Base-by-base conservation (phyloP, 306 rosid species). In the Glycine latifolia region DNA sequence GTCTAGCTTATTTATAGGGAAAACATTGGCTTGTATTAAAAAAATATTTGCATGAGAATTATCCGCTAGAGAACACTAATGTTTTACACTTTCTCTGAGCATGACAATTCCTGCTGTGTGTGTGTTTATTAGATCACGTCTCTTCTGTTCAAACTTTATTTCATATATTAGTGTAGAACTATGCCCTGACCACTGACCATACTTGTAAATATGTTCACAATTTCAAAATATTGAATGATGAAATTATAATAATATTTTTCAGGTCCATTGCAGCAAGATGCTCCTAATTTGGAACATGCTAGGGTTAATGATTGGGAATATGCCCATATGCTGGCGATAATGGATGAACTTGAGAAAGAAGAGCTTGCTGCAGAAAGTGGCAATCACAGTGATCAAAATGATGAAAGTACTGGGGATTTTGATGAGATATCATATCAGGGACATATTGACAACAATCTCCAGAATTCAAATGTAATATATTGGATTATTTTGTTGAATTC, bases 291-390 rank as follows among this genome's bases (percentile, higher is more conserved):
- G 78, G 81, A 43, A 56, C 81, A 59, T 33, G 78, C 50, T 86
- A 67, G 80, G 12, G 49, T 41, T 75, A 81, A 85, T 1, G 86
- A 92, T 83, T 87, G 78, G 75, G 97, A 95, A 43, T 88, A 73
- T 87, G 89, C 90, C 77, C 84, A 70, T 10, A 77, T 95, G 10
- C 65, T 85, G 84, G 26, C 95, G 55, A 85, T 81, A 85, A 39
- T 90, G 87, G 97, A 90, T 72, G 93, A 90, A 77, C 95, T 95
- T 39, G 99, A 95, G 88, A 84, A 79, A 73, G 92, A 95, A 86
- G 97, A 91, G 82, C 92, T 85, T 86, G 97, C 89, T 78, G 95
- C 94, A 33, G 90, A 89, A 84, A 79, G 69, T 76, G 82, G 73
- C 55, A 31, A 54, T 66, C 76, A 52, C 44, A 48, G 68, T 72